Evolutionary conservation across 805 yeast genomes (phyloP), one percentile per base, ranked within the genome.

Genomic region (Myxozyma vanderwaltii): DNA sequence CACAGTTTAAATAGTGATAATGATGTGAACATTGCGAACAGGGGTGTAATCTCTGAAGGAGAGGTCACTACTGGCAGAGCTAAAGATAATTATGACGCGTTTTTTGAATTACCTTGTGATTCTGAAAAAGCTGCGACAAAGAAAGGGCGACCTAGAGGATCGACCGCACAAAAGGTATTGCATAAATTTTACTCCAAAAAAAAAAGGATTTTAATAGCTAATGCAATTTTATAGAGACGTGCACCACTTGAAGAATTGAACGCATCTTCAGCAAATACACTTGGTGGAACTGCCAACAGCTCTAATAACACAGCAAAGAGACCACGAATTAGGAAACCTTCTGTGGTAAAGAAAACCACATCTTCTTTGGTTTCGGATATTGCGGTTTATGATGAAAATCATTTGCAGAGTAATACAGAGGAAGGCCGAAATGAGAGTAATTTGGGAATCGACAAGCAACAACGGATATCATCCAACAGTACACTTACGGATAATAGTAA

Each of bases 21-120:
- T 33, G 15, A 23, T 23, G 29, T 5, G 6, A 15, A 23, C 50
- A 26, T 6, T 24, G 15, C 36, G 13, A 26, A 6, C 27, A n/a
- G n/a, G n/a, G n/a, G n/a, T n/a, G 13, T n/a, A 12, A 29, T 10
- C 6, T 29, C 33, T 29, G 33, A 29, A 10, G 33, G 33, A 6
- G 33, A 29, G 6, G 10, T 29, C 10, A 10, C 8, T 19, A 19
- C 13, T 41, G 17, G 35, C 15, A 31, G 15, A 27, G 47, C 35
- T 17, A 39, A 44, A 12, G 57, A 43, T 44, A 53, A 54, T 7
- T 56, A 53, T 41, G 63, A 58, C 29, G 59, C 59, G 21, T 59
- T 56, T 23, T 56, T 59, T 19, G 61, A 55, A 4, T 19, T 55
- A 26, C 57, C 57, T 13, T 44, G 24, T 29, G 35, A 44, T 13